Conservation (phyloP, 208 protist species). For the Angomonas desouzai region DNA sequence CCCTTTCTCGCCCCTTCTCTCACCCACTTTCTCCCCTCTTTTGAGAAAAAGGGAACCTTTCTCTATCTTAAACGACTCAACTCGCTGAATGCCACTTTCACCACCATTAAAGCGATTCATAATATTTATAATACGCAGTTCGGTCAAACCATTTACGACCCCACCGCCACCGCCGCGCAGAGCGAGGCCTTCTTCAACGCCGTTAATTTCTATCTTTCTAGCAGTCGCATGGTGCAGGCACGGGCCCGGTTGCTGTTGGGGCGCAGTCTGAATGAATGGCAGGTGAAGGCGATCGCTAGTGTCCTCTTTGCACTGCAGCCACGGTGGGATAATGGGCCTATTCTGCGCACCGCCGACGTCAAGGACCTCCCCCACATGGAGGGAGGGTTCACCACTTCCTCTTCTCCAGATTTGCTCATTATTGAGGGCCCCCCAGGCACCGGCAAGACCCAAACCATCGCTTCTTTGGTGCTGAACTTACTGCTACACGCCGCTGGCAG, state of each 20-base stretch:
- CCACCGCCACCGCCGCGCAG: constrained; percentile 29
- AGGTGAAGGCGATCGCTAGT: constrained; percentile 51
- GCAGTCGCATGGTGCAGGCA: constrained; percentile 9
- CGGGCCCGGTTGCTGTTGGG: constrained; percentile 29
- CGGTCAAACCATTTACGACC: constrained; percentile 57
- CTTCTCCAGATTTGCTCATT: constrained; percentile 49
- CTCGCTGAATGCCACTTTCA: constrained; percentile 38
- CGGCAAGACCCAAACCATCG: constrained; percentile 90
- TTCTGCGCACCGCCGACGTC: no score
- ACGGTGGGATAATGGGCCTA: no score
- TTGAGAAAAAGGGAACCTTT: constrained; percentile 10
- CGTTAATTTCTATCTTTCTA: constrained; percentile 20
- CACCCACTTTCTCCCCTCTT: constrained; percentile 28
- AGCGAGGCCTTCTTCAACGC: constrained; percentile 26
- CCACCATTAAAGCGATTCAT: constrained; percentile 46
- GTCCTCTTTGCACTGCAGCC: constrained; percentile 45
- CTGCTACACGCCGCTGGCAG: constrained; percentile 29
- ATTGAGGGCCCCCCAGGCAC: constrained; percentile 89
- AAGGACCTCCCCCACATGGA: not conserved
- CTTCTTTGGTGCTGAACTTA: constrained; percentile 56
- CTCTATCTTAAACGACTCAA: constrained; percentile 55
- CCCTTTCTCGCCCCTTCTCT: constrained; percentile 47
- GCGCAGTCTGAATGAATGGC: constrained; percentile 54
- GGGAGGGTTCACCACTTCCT: not conserved
- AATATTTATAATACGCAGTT: constrained; percentile 44